Percentiles rank a stretch among this genome's conserved stretches.
Conservation (phyloP, 2,329 filamentous ascomycete genomes). For the Colletotrichum siamense region DNA sequence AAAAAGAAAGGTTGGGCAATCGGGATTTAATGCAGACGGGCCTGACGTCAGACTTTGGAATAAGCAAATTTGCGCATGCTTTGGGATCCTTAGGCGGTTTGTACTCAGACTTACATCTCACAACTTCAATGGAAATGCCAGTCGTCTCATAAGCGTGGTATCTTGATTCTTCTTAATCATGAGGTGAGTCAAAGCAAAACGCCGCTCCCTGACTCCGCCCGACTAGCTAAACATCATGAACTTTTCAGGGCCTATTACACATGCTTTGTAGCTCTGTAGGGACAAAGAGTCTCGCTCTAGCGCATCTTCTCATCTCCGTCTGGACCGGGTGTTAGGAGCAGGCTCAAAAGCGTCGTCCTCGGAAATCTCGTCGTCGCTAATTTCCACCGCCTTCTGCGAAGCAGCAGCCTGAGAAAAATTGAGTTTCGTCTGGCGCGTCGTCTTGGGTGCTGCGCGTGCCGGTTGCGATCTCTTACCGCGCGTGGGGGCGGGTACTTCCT, state of each 20-base stretch:
- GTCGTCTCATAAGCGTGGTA: background rate
- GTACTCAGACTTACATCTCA: background rate
- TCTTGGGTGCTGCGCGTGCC: conserved; percentile 31
- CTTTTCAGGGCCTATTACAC: background rate
- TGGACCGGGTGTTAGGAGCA: conserved; percentile 38
- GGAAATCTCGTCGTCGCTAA: conserved; percentile 71
- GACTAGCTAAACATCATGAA: background rate
- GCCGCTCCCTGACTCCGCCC: background rate
- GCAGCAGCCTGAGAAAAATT: conserved; percentile 53
- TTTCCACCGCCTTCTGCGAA: conserved; percentile 57
- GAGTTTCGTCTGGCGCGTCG: conserved; percentile 51
- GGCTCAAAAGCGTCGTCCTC: conserved; percentile 66
- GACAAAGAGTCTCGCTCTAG: background rate
- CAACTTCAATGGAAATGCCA: background rate
- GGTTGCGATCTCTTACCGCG: conserved; percentile 33
- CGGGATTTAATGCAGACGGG: background rate
- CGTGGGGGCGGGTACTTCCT: conserved; percentile 28
- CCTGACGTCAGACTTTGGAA: background rate
- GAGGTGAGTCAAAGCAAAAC: background rate
- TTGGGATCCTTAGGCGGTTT: background rate
- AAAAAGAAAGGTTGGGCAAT: background rate
- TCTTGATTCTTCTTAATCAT: background rate
- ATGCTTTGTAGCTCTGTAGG: background rate
- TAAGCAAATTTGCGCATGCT: background rate
- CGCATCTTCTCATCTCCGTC: conserved; percentile 7